These are phyloP conservation scores for Houttuynia cordata DNA, from an alignment of 164 flowering plant genomes.

Conservation along the genomic window DNA sequence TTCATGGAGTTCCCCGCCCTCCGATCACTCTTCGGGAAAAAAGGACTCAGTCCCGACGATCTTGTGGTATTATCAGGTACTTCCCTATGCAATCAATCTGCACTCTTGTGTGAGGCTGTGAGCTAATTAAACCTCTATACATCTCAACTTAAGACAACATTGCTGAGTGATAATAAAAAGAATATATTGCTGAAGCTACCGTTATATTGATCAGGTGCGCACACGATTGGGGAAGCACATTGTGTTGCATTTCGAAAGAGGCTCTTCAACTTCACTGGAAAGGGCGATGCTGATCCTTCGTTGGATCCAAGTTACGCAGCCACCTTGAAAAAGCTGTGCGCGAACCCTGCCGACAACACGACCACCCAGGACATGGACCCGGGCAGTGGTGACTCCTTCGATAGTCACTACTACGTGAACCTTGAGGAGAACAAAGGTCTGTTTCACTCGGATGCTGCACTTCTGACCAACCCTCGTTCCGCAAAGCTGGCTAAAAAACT, in stretches of 20 bases:
- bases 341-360: slow-evolving; percentile 14
- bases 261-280: slow-evolving; percentile 49
- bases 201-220: slow-evolving; percentile 29
- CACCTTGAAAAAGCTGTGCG: slow-evolving; percentile 26
- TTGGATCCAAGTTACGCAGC: slow-evolving; percentile 27
- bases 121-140: too few species aligned
- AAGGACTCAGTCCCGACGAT: not conserved
- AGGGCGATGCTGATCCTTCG: slow-evolving; percentile 38
- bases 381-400: slow-evolving; percentile 19
- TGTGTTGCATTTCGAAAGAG: slow-evolving; percentile 30
- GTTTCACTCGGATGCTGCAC: slow-evolving; percentile 48
- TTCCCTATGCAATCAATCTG: not conserved
- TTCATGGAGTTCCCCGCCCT: slow-evolving; percentile 18
- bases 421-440: slow-evolving; percentile 24
- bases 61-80: slow-evolving; percentile 2
- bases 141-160: too few species aligned
- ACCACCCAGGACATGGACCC: slow-evolving; percentile 40
- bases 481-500: not conserved
- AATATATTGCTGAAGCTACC: too few species aligned
- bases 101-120: too few species aligned
- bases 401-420: slow-evolving; percentile 19
- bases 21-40: not conserved
- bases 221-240: slow-evolving; percentile 38
- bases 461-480: slow-evolving; percentile 15
- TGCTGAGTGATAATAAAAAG: too few species aligned